Base-by-base conservation (phyloP, 2,329 filamentous ascomycete genomes). In the Trichoderma koningii region DNA sequence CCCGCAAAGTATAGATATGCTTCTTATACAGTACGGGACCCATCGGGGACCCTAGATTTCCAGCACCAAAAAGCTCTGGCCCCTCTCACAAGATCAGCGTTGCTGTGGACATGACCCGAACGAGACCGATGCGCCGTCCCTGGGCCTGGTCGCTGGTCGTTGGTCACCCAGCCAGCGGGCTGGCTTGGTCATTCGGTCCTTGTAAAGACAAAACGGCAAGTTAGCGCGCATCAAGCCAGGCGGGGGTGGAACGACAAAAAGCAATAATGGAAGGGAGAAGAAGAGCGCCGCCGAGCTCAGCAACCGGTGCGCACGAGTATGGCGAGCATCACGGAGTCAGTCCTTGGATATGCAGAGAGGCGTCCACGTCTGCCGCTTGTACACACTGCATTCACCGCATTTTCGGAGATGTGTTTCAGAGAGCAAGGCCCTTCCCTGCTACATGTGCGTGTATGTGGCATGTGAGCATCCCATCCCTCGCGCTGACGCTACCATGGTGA, bases 341-440 rank as follows among this genome's bases (percentile, higher is more conserved):
- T 26, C 47, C 45, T 42, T 51, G 47, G 30, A 52, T 28, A 26
- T 61, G 30, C 47, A 26, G 21, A 15, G 34, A 38, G 12, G 12
- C 34, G 34, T 38, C 34, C 34, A 38, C 12, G 45, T 48, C 45
- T 26, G 55, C 52, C 34, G 47, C 48, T n/a, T 55, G 60, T 28
- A 50, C 12, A 14, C 5, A 14, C 21, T 59, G 42, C 53, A 64
- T 64, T 64, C 62, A 64, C 62, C 62, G 62, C 62, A 64, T 57
- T 64, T 64, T 64, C 62, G 52, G n/a, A 64, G 53, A 12, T 38
- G 53, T 59, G 47, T 59, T 50, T 59, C 47, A 45, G 41, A 38
- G 45, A 64, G 45, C 62, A 64, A 59, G 62, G 62, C 62, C 61
- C 47, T 59, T 64, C 62, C 62, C 59, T 64, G 62, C 53, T 28